Evolutionary conservation across 2,329 filamentous ascomycete genomes (phyloP), one percentile per base, ranked within the genome.

Genomic region (Monilinia polystroma): DNA sequence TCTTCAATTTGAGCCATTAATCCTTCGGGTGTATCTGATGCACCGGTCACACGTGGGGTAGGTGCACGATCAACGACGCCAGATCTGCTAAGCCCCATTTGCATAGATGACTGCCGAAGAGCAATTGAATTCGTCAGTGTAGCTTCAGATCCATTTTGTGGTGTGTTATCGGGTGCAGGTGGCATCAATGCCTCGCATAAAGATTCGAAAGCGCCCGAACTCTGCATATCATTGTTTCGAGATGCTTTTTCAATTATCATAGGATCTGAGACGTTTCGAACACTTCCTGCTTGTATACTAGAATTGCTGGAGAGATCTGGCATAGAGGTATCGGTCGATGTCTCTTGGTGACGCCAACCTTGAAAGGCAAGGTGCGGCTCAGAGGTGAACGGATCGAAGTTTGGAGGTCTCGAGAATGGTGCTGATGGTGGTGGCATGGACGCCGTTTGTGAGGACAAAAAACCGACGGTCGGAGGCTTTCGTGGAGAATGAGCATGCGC

Each of bases 401-500:
- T 71, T 56, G 74, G 70, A 43, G 75, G 72, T 67, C 76, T 73
- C 41, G 73, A 72, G 52, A 73, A 74, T n/a, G 64, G 56, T 32
- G 68, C 66, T 18, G 66, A 20, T 63, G 67, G 70, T 54, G 73
- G 68, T 43, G 63, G 63, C 63, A 65, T 65, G 29, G 54, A 52
- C 11, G 32, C 49, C 35, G 63, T 29, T 18, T 65, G 53, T 1
- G 63, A 58, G 32, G 41, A 47, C 43, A 59, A 41, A 35, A 58
- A 65, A 20, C 75, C 54, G 55, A 64, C 78, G 78, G 29, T 32
- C 29, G 26, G 47, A 8, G 43, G 35, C 54, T 65, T 65, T 59
- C 82, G 81, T 26, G 87, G 88, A 0, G 88, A 90, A 72, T 90
- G 87, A 2, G 84, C 79, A 73, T 90, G 88, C 8, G 81, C 80